phyloP scores from a whole-genome alignment of 208 protist genomes.

The Tritrichomonas musculus region DNA sequence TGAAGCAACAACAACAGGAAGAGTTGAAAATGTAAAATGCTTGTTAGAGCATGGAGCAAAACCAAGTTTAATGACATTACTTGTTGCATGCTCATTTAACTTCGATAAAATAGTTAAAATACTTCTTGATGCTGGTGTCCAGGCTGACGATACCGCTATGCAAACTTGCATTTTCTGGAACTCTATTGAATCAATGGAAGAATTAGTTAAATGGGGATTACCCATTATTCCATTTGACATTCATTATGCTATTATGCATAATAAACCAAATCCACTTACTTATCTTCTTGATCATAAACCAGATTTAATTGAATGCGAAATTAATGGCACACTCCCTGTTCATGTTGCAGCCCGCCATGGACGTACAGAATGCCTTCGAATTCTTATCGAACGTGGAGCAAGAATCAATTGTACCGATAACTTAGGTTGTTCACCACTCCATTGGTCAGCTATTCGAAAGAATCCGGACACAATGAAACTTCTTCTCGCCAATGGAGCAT shows the following conservation, averaged over 20 bases:
- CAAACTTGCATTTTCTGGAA: constrained; percentile 29
- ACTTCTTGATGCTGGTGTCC: not conserved
- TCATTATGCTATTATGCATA: constrained; percentile 20
- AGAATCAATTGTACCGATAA: not conserved
- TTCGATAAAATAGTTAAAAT: not conserved
- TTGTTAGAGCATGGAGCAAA: not conserved
- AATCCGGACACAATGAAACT: not conserved
- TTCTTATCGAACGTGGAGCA: not conserved
- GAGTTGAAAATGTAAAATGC: not conserved
- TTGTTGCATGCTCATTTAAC: constrained; percentile 13
- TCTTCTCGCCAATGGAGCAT: not conserved
- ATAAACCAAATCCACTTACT: not conserved
- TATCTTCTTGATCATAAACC: not conserved
- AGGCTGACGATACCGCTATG: not conserved
- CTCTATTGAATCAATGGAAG: not conserved
- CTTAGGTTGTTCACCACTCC: not conserved
- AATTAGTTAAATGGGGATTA: not conserved
- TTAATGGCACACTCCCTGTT: not conserved
- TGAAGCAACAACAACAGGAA: not conserved
- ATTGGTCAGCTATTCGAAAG: not conserved
- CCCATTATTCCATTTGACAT: not conserved
- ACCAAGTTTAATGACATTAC: not conserved
- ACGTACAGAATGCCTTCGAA: not conserved
- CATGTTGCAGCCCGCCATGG: not conserved
- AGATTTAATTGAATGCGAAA: not conserved